These are phyloP conservation scores for Nematodospora anomalae DNA, from an alignment of 1,139 yeast species.

Conservation along the genomic window DNA sequence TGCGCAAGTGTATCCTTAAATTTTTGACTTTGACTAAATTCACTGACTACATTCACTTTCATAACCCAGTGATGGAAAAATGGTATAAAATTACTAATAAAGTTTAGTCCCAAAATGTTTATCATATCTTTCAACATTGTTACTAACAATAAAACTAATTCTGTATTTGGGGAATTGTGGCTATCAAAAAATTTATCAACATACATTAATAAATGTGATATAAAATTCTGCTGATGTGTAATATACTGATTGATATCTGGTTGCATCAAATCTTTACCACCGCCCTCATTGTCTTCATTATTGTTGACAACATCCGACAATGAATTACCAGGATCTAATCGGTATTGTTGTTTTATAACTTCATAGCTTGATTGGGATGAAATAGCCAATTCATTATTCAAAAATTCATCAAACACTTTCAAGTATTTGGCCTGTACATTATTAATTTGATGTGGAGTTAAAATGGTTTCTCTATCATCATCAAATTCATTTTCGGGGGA, in stretches of 20 bases:
- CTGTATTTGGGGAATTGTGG: slow-evolving; percentile 24
- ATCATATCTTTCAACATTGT: slow-evolving; percentile 30
- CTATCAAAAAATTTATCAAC: slow-evolving; percentile 33
- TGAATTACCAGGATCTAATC: slow-evolving; percentile 12
- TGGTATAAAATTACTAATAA: slow-evolving; percentile 46
- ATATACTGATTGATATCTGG: slow-evolving; percentile 44
- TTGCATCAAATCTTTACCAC: slow-evolving; percentile 22
- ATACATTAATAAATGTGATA: slow-evolving; percentile 34
- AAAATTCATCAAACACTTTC: slow-evolving; percentile 34
- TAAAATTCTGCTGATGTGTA: slow-evolving; percentile 35
- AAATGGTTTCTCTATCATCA: slow-evolving; percentile 15
- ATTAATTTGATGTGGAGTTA: slow-evolving; percentile 26
- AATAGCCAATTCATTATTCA: slow-evolving; percentile 31
- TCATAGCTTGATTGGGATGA: slow-evolving; percentile 9
- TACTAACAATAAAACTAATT: slow-evolving; percentile 24
- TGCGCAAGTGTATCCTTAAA: slow-evolving; percentile 41
- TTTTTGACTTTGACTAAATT: slow-evolving; percentile 16
- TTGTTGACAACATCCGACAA: slow-evolving; percentile 13
- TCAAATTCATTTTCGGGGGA: slow-evolving; percentile 27
- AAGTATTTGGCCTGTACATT: slow-evolving; percentile 36
- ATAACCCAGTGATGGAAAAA: slow-evolving; percentile 50
- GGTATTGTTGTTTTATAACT: slow-evolving; percentile 8
- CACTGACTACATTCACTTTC: slow-evolving; percentile 16
- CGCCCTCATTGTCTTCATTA: slow-evolving; percentile 16
- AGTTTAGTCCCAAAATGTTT: slow-evolving; percentile 45